Conservation (phyloP, 208 protist genomes). For the Leishmania major region DNA sequence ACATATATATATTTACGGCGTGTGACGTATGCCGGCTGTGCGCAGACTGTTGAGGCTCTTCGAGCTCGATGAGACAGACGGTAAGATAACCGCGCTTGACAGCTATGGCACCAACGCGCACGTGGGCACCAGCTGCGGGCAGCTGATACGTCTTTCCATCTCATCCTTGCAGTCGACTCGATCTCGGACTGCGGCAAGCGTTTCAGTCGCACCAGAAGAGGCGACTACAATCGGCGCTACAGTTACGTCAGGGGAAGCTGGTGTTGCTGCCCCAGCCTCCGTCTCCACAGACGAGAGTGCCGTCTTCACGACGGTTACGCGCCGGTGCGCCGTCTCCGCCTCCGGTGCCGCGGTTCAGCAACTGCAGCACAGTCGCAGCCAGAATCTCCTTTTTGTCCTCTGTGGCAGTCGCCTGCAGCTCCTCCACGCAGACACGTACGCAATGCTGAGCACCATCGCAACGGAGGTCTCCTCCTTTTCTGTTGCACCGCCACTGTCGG, state of each 20-base stretch:
- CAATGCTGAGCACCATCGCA: slow-evolving; percentile 24
- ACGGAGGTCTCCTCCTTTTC: slow-evolving; percentile 25
- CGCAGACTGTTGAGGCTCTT: slow-evolving; percentile 59
- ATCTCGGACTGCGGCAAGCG: neutral
- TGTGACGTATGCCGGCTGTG: slow-evolving; percentile 54
- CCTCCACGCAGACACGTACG: slow-evolving; percentile 30
- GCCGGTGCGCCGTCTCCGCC: slow-evolving; percentile 17
- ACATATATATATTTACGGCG: no score
- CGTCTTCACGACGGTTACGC: slow-evolving; percentile 10
- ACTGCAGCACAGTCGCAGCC: slow-evolving; percentile 73
- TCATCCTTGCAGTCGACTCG: neutral
- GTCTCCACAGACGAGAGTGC: neutral
- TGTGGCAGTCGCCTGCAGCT: slow-evolving; percentile 47
- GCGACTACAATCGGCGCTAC: neutral
- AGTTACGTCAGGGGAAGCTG: neutral
- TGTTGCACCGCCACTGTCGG: slow-evolving; percentile 14
- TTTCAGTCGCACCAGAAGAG: neutral
- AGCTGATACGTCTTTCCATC: slow-evolving; percentile 50
- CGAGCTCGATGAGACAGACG: slow-evolving; percentile 52
- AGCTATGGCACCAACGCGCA: slow-evolving; percentile 55
- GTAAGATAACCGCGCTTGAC: slow-evolving; percentile 71
- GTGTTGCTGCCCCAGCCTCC: no score
- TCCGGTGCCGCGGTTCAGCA: slow-evolving; percentile 34
- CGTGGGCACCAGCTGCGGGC: slow-evolving; percentile 65
- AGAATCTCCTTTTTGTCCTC: slow-evolving; percentile 66